A percentile compares a stretch with the other conserved stretches of the same genome.
These are phyloP conservation scores for Phaseolus coccineus DNA, from an alignment of 331 rosid genomes.

Conservation along the genomic window DNA sequence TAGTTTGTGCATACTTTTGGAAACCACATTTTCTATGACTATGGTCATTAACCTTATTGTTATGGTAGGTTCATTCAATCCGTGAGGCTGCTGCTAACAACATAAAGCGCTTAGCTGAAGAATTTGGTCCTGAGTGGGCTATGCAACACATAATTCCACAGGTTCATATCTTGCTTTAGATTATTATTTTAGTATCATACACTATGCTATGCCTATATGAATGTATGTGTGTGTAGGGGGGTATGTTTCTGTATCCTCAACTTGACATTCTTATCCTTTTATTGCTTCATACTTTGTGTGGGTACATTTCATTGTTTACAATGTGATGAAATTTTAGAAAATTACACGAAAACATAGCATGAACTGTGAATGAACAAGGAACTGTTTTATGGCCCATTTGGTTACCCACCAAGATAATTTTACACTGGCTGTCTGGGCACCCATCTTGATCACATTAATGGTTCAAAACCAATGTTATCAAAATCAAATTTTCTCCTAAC, in stretches of 20 bases:
- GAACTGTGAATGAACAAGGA: background rate
- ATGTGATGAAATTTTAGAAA: conserved; percentile 10
- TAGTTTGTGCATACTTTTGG: conserved; percentile 21
- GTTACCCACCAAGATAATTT: background rate
- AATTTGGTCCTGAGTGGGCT: conserved; percentile 92
- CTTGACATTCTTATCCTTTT: background rate
- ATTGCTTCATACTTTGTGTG: background rate
- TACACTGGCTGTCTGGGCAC: background rate
- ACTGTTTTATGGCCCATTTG: background rate
- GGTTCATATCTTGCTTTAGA: conserved; percentile 54
- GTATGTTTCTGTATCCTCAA: background rate
- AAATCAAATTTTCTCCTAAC: background rate
- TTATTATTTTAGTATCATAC: background rate
- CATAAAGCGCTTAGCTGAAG: conserved; percentile 89
- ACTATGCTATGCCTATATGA: background rate
- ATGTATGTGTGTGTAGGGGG: background rate
- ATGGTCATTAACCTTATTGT: conserved; percentile 18
- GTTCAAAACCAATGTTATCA: background rate
- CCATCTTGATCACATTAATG: background rate
- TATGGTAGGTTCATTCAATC: conserved; percentile 74
- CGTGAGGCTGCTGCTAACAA: conserved; percentile 90
- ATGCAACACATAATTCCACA: conserved; percentile 85
- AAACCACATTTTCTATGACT: background rate
- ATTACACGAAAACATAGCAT: background rate
- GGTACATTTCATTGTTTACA: conserved; percentile 1